Evolutionary conservation across 1,284 basidiomycete genomes (phyloP), one percentile per base, ranked within the genome.

Genomic region (Boletellus deceptivus): DNA sequence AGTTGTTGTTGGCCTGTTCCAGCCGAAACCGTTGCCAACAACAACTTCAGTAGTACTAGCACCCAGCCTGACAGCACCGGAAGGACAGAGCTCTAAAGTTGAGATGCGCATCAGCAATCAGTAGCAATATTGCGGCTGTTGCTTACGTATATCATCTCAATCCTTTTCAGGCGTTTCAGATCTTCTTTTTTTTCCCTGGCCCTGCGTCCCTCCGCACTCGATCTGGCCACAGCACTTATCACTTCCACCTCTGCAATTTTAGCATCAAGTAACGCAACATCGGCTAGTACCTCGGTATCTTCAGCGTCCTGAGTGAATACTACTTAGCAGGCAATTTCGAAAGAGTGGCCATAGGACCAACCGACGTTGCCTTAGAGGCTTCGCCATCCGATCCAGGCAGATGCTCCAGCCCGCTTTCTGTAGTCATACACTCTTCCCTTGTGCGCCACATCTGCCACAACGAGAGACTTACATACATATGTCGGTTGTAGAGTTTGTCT

Each of bases 361-460:
- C 79, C 54, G 44, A 40, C 54, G 66, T 54, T 62, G 58, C 53
- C 61, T 70, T 83, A 20, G 75, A 78, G 43, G 71, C 69, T 25
- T 77, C 78, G 25, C 77, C 78, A 54, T 83, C 83, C 27, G 78
- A 69, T 46, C 87, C 80, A 33, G 86, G 80, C 78, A 93, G 76
- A 70, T 82, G 75, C 58, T 92, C 89, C 54, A 98, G 71, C 11
- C 96, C 97, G 60, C 93, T 92, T 73, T 99, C 97, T 48, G 89
- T 84, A 3, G 88, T 86, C 77, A 97, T 90, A 63, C 90, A 97
- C 62, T 98, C 95, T 68, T 98, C 95, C 49, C 97, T 78, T 4
- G 93, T 89, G 67, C 89, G 79, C 91, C 93, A 98, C 79, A 94
- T 93, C 73, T 99, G 97, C 75, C 87, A 87, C 33, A 98, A 72